phyloP scores from a whole-genome alignment of 2,329 filamentous ascomycete genomes.

The Alternaria triticimaculans region DNA sequence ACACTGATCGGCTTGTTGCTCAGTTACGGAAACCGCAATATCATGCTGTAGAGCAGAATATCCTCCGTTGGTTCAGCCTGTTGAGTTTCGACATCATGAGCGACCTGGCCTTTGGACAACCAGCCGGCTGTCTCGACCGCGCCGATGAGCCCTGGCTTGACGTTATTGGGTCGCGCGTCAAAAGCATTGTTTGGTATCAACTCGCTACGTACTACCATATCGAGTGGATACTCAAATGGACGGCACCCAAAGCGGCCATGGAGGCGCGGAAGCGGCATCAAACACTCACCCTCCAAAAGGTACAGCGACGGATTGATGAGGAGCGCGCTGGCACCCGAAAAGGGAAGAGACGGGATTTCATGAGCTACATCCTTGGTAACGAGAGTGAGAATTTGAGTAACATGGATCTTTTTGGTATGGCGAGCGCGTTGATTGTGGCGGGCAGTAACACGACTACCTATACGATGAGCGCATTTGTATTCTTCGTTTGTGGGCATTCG shows the following conservation, averaged over 20 bases:
- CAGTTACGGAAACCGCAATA: neutral
- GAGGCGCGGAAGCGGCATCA: conserved; percentile 7
- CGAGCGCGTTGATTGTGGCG: conserved; percentile 6
- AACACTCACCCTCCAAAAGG: neutral
- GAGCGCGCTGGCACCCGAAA: neutral
- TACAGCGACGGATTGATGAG: conserved; percentile 2
- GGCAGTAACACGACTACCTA: conserved; percentile 7
- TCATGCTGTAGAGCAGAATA: neutral
- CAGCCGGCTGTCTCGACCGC: conserved; percentile 2
- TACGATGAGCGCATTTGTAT: conserved; percentile 2
- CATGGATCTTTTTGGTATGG: conserved; percentile 1
- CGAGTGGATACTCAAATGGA: neutral
- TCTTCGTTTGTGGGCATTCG: conserved; percentile 1
- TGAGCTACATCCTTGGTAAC: conserved; percentile 5
- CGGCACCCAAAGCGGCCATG: conserved; percentile 3
- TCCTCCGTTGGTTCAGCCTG: neutral
- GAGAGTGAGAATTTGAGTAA: conserved; percentile 1
- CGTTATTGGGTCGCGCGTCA: neutral
- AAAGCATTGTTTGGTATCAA: conserved; percentile 3
- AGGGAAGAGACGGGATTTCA: neutral
- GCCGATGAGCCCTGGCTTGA: conserved; percentile 2
- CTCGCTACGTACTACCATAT: conserved; percentile 2
- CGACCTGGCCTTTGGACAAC: conserved; percentile 2
- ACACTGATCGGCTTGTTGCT: neutral
- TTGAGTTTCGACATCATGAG: conserved; percentile 7